Conservation (phyloP, 768 basidiomycete genomes). For the Gymnopilus junonius region DNA sequence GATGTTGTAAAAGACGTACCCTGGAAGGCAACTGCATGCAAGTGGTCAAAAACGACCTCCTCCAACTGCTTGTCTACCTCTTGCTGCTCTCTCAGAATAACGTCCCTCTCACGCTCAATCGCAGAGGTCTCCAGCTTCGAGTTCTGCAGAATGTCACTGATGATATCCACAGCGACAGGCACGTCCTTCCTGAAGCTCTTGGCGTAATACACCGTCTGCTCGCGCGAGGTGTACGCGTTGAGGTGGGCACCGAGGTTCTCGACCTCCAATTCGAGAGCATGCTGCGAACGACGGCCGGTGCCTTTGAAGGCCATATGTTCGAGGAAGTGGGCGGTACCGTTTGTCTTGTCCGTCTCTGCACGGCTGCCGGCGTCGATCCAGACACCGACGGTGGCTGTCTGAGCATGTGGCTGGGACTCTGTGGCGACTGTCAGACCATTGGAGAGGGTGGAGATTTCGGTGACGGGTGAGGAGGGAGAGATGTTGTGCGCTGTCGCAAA, state of each 20-base stretch:
- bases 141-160: slow-evolving; percentile 97
- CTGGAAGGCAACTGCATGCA: slow-evolving; percentile 97
- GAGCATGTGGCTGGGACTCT: slow-evolving; percentile 85
- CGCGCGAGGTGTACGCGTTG: slow-evolving; percentile 97
- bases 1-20: slow-evolving; percentile 51
- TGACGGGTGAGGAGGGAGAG: slow-evolving; percentile 62
- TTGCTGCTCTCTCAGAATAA: slow-evolving; percentile 96
- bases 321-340: slow-evolving; percentile 97
- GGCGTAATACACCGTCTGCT: slow-evolving; percentile 99
- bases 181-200: slow-evolving; percentile 99
- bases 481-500: slow-evolving; percentile 76
- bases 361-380: slow-evolving; percentile 99
- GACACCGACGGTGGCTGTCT: slow-evolving; percentile 98
- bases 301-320: slow-evolving; percentile 99
- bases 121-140: slow-evolving; percentile 88
- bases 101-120: slow-evolving; percentile 94
- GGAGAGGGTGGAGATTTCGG: slow-evolving; percentile 89
- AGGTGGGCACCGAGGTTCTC: slow-evolving; percentile 97
- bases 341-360: slow-evolving; percentile 94
- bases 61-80: slow-evolving; percentile 99
- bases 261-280: slow-evolving; percentile 92
- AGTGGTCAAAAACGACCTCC: slow-evolving; percentile 98
- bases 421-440: slow-evolving; percentile 97
- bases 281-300: slow-evolving; percentile 85
- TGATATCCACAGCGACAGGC: slow-evolving; percentile 89